Conservation (phyloP, 257 asterid species). For the Nicotiana benthamiana region DNA sequence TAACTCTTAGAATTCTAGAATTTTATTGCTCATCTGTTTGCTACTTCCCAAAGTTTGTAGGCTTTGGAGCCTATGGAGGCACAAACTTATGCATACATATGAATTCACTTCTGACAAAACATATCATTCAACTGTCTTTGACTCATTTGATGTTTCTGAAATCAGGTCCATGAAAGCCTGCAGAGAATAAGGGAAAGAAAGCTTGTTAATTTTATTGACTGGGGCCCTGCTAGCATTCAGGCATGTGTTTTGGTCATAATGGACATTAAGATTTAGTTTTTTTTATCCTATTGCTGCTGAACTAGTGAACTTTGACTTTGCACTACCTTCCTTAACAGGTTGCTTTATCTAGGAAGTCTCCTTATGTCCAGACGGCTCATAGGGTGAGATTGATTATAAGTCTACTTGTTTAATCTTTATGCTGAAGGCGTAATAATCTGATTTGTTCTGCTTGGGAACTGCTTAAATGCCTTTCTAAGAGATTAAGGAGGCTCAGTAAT, state of each 20-base stretch:
- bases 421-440: background rate
- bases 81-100: background rate
- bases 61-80: background rate
- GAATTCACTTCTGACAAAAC: background rate
- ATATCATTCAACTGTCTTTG: slow-evolving; percentile 6
- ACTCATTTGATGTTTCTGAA: slow-evolving; percentile 16
- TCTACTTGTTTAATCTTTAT: background rate
- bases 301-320: background rate
- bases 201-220: slow-evolving; percentile 93
- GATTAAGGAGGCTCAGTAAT: background rate
- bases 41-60: background rate
- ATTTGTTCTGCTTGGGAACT: background rate
- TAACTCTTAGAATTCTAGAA: background rate
- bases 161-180: slow-evolving; percentile 94
- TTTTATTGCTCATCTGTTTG: background rate
- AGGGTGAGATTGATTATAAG: slow-evolving; percentile 48
- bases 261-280: background rate
- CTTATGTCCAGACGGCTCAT: slow-evolving; percentile 96
- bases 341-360: slow-evolving; percentile 98
- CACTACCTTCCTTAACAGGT: slow-evolving; percentile 44
- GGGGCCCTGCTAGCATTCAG: slow-evolving; percentile 99
- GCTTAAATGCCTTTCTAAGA: background rate
- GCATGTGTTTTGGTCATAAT: slow-evolving; percentile 23
- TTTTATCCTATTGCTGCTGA: background rate
- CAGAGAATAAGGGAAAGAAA: slow-evolving; percentile 97